phyloP scores from a whole-genome alignment of 176 grass and related monocot species.

The Leersia perrieri region DNA sequence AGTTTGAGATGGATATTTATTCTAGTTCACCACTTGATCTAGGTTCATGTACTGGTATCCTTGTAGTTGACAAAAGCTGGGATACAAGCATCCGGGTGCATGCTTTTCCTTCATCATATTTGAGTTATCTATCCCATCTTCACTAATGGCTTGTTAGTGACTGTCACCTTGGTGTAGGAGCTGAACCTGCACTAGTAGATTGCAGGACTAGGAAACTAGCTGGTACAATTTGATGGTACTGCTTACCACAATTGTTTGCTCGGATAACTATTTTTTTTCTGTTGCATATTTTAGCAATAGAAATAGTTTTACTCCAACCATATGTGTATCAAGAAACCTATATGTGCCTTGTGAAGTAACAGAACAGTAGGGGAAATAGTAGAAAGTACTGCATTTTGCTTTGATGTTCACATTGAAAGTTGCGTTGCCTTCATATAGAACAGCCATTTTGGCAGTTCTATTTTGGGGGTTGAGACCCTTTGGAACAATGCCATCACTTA shows the following conservation, averaged over 20 bases:
- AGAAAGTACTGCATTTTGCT: background rate
- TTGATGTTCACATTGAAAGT: background rate
- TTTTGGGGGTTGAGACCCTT: background rate
- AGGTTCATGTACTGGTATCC: background rate
- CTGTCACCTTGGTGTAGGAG: background rate
- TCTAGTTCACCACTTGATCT: constrained; percentile 25
- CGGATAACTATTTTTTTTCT: background rate
- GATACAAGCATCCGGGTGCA: background rate
- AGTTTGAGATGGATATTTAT: constrained; percentile 21
- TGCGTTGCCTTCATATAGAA: background rate
- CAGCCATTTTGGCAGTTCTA: background rate
- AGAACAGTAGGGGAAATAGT: background rate
- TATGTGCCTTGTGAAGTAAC: background rate
- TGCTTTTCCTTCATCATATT: background rate
- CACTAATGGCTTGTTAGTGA: background rate
- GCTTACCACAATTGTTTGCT: background rate
- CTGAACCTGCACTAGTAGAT: constrained; percentile 3
- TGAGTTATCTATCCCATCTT: background rate
- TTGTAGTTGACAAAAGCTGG: constrained; percentile 5
- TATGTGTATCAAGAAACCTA: background rate
- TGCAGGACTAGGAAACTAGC: background rate
- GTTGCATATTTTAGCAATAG: background rate
- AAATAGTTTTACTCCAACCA: constrained; percentile 6
- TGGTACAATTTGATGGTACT: background rate
- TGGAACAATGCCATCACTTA: background rate